Evolutionary conservation across 2,329 filamentous ascomycete genomes (phyloP).

Genomic region (Cylindrodendrum hubeiense): DNA sequence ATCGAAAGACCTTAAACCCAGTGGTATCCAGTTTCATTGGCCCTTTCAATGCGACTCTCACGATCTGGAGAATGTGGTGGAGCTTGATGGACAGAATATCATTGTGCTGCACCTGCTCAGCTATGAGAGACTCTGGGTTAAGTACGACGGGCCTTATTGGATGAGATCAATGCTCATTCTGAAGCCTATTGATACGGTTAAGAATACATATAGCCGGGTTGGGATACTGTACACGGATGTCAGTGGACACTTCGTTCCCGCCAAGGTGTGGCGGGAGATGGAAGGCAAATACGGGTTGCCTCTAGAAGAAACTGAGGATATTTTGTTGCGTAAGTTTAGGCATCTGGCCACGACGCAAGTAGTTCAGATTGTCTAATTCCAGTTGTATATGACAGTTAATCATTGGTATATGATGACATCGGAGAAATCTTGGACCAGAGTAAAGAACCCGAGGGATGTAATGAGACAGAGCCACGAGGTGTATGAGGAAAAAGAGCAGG

Average conservation of each 20-base stretch:
- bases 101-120: not conserved
- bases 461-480: no score
- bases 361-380: not conserved
- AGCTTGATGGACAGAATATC: not conserved
- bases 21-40: not conserved
- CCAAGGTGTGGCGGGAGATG: not conserved
- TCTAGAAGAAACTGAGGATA: not conserved
- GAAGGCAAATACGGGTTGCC: not conserved
- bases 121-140: not conserved
- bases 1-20: accelerated
- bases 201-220: not conserved
- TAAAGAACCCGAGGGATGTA: no score
- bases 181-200: not conserved
- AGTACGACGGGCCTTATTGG: conserved; percentile 16
- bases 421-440: no score
- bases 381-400: not conserved
- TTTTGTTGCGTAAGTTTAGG: not conserved
- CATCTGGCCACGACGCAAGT: not conserved
- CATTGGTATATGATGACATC: not conserved
- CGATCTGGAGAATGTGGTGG: not conserved
- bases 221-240: conserved; percentile 8
- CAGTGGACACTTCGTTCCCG: not conserved
- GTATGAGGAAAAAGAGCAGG: no score
- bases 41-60: conserved; percentile 7
- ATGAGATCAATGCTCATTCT: conserved; percentile 11